Evolutionary conservation across 805 yeast species (phyloP).

Genomic region (Candida parachauliodes): DNA sequence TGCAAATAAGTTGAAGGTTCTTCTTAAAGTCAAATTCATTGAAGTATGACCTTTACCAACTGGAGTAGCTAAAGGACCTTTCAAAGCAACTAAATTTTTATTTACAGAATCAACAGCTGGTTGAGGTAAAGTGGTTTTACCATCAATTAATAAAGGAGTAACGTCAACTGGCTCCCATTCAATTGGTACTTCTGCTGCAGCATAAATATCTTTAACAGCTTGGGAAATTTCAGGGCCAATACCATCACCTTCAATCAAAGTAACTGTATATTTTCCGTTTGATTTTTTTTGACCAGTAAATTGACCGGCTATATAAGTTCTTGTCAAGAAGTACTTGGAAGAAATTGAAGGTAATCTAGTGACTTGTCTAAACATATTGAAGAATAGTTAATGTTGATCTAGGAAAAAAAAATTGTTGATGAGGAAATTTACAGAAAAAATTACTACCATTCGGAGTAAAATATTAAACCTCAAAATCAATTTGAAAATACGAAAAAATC

Average conservation of each 20-base stretch:
- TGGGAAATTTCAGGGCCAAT: conserved; percentile 91
- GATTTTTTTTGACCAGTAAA: conserved; percentile 61
- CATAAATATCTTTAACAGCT: conserved; percentile 88
- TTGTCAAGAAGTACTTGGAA: conserved; percentile 29
- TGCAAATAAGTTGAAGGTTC: conserved; percentile 94
- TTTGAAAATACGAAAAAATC: too few relatives aligned
- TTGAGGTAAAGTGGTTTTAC: conserved; percentile 89
- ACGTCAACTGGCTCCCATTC: conserved; percentile 98
- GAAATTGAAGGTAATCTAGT: conserved; percentile 15
- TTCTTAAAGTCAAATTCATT: conserved; percentile 93
- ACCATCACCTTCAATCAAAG: conserved; percentile 98
- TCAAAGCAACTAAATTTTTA: conserved; percentile 89
- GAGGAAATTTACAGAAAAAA: conserved; percentile 1
- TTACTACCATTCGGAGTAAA: conserved; percentile 2
- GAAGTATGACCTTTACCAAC: conserved; percentile 99
- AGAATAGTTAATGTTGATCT: background rate
- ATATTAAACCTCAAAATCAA: background rate
- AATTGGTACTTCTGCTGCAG: conserved; percentile 93
- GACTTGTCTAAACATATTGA: conserved; percentile 32
- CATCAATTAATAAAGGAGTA: conserved; percentile 86
- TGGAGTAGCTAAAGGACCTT: conserved; percentile 98
- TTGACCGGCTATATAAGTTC: conserved; percentile 58
- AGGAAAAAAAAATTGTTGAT: conserved; percentile 4
- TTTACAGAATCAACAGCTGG: conserved; percentile 90
- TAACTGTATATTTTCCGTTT: conserved; percentile 87